Conservation (phyloP, 306 rosid genomes). For the Ormosia emarginata region DNA sequence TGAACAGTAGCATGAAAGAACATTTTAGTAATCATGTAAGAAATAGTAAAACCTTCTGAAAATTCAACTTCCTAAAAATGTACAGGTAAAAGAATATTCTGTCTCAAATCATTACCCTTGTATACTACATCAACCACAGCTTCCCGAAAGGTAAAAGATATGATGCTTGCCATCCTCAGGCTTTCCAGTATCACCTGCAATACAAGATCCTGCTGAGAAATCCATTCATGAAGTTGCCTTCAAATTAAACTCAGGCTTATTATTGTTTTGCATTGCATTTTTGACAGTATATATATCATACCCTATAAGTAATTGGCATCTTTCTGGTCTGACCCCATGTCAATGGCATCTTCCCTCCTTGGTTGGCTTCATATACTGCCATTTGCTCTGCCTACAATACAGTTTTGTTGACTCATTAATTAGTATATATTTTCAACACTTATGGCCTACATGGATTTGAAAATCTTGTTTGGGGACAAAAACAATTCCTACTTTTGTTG, state of each 20-base stretch:
- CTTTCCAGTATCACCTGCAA: conserved; percentile 81
- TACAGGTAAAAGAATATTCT: background rate
- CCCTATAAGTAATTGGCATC: conserved; percentile 50
- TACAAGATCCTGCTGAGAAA: background rate
- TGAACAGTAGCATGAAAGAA: conserved; percentile 21
- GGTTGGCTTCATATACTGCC: conserved; percentile 55
- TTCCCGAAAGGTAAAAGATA: conserved; percentile 87
- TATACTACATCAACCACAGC: conserved; percentile 81
- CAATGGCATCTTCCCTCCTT: conserved; percentile 54
- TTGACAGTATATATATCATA: conserved; percentile 4
- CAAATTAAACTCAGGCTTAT: background rate
- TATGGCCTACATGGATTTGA: conserved; percentile 21
- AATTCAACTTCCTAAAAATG: background rate
- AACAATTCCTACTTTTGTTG: conserved; percentile 43
- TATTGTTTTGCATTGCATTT: background rate
- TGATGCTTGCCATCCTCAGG: conserved; percentile 84
- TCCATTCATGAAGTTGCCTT: background rate
- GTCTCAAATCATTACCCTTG: conserved; percentile 49
- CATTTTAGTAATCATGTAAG: conserved; percentile 2
- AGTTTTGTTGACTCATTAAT: conserved; percentile 14
- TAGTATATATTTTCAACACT: conserved; percentile 9
- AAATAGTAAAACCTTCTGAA: background rate
- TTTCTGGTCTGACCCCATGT: conserved; percentile 74
- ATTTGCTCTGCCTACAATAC: conserved; percentile 68
- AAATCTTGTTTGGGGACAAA: conserved; percentile 3